Conservation (phyloP, 2,329 filamentous ascomycete genomes). For the Diaporthe ilicicola region DNA sequence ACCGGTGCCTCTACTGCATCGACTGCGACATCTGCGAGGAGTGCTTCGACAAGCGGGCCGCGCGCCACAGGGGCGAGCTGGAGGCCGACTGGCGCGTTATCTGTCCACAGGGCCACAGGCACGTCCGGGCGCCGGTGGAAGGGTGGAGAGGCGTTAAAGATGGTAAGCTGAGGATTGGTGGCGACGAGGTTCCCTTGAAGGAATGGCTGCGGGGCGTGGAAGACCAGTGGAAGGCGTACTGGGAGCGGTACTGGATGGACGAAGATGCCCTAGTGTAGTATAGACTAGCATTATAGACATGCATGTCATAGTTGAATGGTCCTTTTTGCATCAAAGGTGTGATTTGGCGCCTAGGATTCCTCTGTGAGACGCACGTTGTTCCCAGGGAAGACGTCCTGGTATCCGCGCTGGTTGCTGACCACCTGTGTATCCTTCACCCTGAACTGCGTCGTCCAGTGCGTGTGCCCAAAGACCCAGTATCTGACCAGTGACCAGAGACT, state of each 20-base stretch:
- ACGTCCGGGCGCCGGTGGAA: conserved; percentile 34
- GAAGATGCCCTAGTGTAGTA: neutral
- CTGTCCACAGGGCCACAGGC: conserved; percentile 35
- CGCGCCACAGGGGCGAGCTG: conserved; percentile 29
- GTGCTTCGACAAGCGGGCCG: conserved; percentile 32
- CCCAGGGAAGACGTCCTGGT: conserved; percentile 44
- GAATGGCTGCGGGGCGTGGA: neutral
- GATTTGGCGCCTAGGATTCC: neutral
- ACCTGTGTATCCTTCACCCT: conserved; percentile 45
- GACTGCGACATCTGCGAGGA: conserved; percentile 33
- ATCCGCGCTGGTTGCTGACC: conserved; percentile 57
- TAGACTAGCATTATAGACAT: neutral
- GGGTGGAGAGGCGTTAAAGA: conserved; percentile 36
- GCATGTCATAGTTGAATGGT: neutral
- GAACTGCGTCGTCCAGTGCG: conserved; percentile 53
- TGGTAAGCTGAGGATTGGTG: conserved; percentile 33
- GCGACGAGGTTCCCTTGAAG: conserved; percentile 6
- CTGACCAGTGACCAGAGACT: conserved; percentile 38
- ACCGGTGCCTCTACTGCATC: conserved; percentile 35
- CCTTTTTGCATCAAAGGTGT: neutral
- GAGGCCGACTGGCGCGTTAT: conserved; percentile 27
- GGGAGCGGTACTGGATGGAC: neutral
- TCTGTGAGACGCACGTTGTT: neutral
- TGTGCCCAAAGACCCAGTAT: conserved; percentile 59
- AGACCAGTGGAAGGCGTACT: neutral